Evolutionary conservation across 176 grass and related monocot species (phyloP).

Genomic region (Carex parvula): DNA sequence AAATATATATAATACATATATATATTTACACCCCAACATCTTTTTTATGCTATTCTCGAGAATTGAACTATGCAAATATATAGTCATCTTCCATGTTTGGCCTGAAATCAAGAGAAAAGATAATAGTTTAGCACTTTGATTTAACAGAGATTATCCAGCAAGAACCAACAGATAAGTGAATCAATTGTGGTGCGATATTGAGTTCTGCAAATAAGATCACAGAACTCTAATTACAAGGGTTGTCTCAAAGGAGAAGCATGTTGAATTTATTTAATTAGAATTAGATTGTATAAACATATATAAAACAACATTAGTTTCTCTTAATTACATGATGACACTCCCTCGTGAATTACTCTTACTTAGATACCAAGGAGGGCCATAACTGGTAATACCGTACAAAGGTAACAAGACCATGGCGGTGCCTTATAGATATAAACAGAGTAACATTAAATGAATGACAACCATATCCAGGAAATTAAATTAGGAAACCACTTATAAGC

Average conservation of each 20-base stretch:
- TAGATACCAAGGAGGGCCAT: background rate
- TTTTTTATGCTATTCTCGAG: no score
- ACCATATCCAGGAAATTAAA: background rate
- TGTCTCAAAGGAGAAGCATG: background rate
- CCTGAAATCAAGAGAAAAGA: background rate
- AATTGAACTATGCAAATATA: no score
- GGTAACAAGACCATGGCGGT: background rate
- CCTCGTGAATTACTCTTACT: background rate
- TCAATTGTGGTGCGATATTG: background rate
- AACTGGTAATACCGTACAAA: background rate
- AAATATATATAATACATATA: no score
- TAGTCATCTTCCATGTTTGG: conserved; percentile 1
- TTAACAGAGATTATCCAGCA: background rate
- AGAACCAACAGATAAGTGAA: background rate
- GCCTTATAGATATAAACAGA: background rate
- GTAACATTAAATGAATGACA: background rate
- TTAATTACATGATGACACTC: background rate
- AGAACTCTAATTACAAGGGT: background rate
- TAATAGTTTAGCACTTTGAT: background rate
- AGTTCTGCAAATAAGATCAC: background rate
- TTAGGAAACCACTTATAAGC: background rate
- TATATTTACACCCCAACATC: no score
- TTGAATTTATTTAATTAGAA: background rate
- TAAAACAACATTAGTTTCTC: no score
- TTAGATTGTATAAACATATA: background rate